Evolutionary conservation across 305 asterid species (phyloP).

Genomic region (Ajuga reptans): DNA sequence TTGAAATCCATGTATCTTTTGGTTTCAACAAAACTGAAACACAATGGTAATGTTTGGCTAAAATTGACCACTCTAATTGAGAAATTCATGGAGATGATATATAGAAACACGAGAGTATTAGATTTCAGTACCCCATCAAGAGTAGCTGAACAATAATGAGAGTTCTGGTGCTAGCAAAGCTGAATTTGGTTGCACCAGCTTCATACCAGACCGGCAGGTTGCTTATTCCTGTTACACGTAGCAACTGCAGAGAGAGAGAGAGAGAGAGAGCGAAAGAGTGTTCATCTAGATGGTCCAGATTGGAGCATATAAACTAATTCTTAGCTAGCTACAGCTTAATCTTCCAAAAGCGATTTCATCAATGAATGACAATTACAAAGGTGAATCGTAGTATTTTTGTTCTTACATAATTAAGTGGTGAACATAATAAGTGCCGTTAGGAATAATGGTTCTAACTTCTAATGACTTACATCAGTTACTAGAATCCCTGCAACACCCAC

Average conservation of each 20-base stretch:
- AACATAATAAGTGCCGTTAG: background rate
- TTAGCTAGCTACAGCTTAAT: background rate
- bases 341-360: background rate
- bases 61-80: background rate
- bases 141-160: slow-evolving; percentile 46
- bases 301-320: background rate
- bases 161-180: slow-evolving; percentile 61
- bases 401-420: background rate
- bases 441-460: background rate
- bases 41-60: background rate
- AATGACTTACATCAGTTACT: slow-evolving; percentile 54
- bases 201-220: slow-evolving; percentile 86
- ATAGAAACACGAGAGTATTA: background rate
- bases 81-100: background rate
- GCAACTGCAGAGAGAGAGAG: slow-evolving; percentile 39
- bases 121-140: slow-evolving; percentile 65
- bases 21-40: slow-evolving; percentile 62
- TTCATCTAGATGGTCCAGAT: background rate
- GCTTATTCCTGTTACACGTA: slow-evolving; percentile 63
- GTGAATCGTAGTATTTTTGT: background rate
- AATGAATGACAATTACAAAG: background rate
- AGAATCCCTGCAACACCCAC: slow-evolving; percentile 94
- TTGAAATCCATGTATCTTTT: slow-evolving; percentile 81
- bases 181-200: slow-evolving; percentile 80
- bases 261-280: background rate